Conservation (phyloP, 1,284 basidiomycete species). For the Afroboletus lepidellus region DNA sequence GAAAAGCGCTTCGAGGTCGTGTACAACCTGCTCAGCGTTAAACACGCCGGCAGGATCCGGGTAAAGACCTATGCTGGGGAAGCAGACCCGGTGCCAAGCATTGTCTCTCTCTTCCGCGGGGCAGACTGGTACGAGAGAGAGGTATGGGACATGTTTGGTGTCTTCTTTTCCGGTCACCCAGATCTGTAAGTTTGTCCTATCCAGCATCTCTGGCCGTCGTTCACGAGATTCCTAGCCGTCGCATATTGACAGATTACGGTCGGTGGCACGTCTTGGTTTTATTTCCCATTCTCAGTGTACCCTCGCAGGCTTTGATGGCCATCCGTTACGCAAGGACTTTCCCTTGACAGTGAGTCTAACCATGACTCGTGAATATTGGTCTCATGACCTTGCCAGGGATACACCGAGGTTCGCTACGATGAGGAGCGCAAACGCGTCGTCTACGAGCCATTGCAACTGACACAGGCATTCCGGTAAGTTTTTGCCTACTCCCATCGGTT, state of each 20-base stretch:
- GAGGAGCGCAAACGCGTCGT: constrained; percentile 99
- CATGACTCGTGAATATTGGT: neutral
- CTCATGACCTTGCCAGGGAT: constrained; percentile 57
- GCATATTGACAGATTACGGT: constrained; percentile 99
- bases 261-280: constrained; percentile 20
- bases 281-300: constrained; percentile 11
- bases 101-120: constrained; percentile 77
- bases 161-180: constrained; percentile 96
- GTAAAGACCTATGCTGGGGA: constrained; percentile 99
- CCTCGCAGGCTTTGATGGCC: constrained; percentile 89
- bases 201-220: constrained; percentile 1
- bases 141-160: constrained; percentile 97
- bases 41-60: constrained; percentile 77
- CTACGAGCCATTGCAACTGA: constrained; percentile 96
- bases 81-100: constrained; percentile 91
- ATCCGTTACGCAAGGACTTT: constrained; percentile 97
- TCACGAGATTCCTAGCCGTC: constrained; percentile 56
- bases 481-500: neutral
- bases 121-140: constrained; percentile 99
- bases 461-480: constrained; percentile 91
- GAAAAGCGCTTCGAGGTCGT: constrained; percentile 96
- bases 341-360: constrained; percentile 77
- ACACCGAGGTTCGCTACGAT: constrained; percentile 97
- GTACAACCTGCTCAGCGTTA: constrained; percentile 90
- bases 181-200: constrained; percentile 69